Percentiles rank a stretch among this genome's conserved stretches.
Conservation (phyloP, 331 rosid species). For the Quercus tomentella region DNA sequence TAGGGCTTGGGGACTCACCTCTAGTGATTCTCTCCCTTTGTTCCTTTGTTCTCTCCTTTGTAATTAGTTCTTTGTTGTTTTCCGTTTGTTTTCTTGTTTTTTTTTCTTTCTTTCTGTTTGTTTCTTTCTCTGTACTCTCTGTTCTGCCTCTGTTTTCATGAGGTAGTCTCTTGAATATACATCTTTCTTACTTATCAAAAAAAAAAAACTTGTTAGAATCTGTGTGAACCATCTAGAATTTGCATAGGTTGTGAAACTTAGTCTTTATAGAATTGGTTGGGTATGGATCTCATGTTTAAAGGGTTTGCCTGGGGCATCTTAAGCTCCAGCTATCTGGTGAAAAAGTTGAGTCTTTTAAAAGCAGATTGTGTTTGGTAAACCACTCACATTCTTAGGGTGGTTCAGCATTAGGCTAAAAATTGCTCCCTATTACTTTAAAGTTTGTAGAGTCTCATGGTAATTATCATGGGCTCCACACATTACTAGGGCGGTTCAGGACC, state of each 20-base stretch:
- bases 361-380: neutral
- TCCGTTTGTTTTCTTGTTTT: no score
- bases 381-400: neutral
- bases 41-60: no score
- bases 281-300: neutral
- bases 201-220: neutral
- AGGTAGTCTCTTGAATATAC: no score
- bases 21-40: no score
- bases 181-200: no score
- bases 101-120: no score
- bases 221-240: neutral
- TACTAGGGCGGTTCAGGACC: neutral
- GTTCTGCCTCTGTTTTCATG: no score
- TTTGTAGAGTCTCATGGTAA: neutral
- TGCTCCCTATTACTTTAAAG: neutral
- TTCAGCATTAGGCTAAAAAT: neutral
- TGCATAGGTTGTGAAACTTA: neutral
- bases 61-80: no score
- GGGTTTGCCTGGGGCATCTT: neutral
- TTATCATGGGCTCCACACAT: neutral
- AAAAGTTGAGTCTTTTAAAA: neutral
- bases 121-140: no score
- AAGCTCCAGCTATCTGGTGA: neutral
- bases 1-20: no score
- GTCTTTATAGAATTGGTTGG: neutral